phyloP scores from a whole-genome alignment of 176 grass and related monocot genomes.

The Panicum miliaceum region DNA sequence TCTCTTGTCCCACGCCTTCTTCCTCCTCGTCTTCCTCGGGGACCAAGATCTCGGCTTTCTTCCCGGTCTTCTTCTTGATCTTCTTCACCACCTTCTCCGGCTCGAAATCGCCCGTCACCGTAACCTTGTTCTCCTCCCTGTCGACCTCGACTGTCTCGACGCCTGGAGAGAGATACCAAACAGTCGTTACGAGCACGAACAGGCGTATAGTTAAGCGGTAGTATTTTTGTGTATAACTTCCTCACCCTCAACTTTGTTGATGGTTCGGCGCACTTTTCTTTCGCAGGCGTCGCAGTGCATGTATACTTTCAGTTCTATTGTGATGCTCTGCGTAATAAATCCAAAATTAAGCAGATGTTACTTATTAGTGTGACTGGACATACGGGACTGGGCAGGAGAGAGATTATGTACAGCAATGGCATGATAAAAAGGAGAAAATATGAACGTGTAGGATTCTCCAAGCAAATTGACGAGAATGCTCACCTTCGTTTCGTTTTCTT shows the following conservation, averaged over 20 bases:
- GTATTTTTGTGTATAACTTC: neutral
- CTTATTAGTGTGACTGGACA: neutral
- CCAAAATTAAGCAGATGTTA: neutral
- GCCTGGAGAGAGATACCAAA: neutral
- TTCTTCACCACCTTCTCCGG: conserved; percentile 35
- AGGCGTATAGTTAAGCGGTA: neutral
- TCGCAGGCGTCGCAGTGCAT: conserved; percentile 64
- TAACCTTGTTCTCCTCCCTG: conserved; percentile 52
- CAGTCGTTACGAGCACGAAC: neutral
- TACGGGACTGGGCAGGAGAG: too few species aligned
- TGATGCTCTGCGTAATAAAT: conserved; percentile 27
- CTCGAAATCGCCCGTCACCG: conserved; percentile 50
- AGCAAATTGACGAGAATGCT: neutral
- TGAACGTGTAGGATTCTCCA: neutral
- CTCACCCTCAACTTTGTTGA: conserved; percentile 45
- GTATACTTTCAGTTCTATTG: conserved; percentile 39
- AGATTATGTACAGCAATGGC: neutral
- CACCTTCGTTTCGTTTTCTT: conserved; percentile 28
- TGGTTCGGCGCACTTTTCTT: conserved; percentile 29
- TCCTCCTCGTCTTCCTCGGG: conserved; percentile 34
- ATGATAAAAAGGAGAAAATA: neutral
- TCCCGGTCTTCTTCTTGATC: conserved; percentile 52
- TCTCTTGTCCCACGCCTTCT: too few species aligned
- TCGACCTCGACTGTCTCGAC: conserved; percentile 52
- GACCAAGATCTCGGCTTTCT: conserved; percentile 39